Percentiles rank a stretch among this genome's conserved stretches.
phyloP scores from a whole-genome alignment of 2,329 filamentous ascomycete genomes.

The Aureobasidium sp. region DNA sequence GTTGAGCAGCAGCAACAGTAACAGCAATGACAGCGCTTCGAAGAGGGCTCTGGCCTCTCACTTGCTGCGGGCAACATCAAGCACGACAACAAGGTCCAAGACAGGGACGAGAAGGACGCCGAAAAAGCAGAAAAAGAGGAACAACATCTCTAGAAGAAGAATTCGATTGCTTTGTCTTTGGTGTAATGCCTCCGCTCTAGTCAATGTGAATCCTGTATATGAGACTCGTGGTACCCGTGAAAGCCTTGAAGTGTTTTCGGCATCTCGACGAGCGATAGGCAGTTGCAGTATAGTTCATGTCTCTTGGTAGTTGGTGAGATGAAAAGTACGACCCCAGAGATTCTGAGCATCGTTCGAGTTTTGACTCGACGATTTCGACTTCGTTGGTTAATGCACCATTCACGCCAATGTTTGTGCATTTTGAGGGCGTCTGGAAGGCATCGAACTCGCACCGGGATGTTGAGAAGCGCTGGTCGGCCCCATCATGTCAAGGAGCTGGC shows the following conservation, averaged over 20 bases:
- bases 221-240: neutral
- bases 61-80: neutral
- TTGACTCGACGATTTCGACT: neutral
- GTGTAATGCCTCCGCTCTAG: neutral
- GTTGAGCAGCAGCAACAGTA: neutral
- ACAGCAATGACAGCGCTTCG: neutral
- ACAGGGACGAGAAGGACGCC: neutral
- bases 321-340: too few relatives aligned
- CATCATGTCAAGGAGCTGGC: neutral
- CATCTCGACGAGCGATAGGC: neutral
- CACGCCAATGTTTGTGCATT: neutral
- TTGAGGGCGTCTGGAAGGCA: neutral
- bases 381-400: neutral
- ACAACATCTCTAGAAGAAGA: neutral
- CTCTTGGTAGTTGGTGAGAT: neutral
- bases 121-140: neutral
- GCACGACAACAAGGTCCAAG: neutral
- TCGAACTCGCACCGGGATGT: neutral
- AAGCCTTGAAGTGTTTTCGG: neutral
- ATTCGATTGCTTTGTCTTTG: neutral
- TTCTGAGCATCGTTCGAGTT: neutral
- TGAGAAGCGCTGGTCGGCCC: neutral
- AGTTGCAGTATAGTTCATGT: neutral
- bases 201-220: neutral
- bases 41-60: neutral